Evolutionary conservation across 768 basidiomycete genomes (phyloP), one percentile per base, ranked within the genome.

Genomic region (Boletus sp.): DNA sequence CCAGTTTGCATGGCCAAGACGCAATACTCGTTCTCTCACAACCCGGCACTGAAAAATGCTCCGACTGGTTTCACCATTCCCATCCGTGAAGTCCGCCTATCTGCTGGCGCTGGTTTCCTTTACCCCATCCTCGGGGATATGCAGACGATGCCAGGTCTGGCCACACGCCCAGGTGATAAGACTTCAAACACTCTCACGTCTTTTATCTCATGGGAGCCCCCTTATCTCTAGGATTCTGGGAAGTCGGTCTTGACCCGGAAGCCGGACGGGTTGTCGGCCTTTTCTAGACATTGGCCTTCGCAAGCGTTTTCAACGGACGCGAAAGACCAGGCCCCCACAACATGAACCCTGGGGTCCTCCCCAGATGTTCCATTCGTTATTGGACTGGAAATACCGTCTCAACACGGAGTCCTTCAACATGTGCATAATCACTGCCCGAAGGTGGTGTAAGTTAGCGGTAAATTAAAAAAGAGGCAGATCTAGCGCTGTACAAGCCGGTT

Each of bases 71-170:
- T 99, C 77, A 94, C 85, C 9, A 77, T 98, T 55, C 94, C 95
- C 25, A 93, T 99, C 69, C 84, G 91, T 32, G 84, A 85, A 51
- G 90, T 98, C 43, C 79, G 90, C 44, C 75, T 96, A 21, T 90
- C 91, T 7, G 97, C 93, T 6, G 96, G 96, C 40, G 94, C 95
- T 53, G 92, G 92, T 25, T 98, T 98, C 85, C 74, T 98, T 59
- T 97, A 95, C 72, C 95, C 96, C 23, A 82, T 98, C 57, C 79
- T 90, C n/a, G 92, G 90, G 37, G 93, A 95, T 70, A 98, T 99
- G 91, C 89, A 92, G 70, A 98, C 94, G 52, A 96, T 99, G 93
- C 96, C 96, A 41, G 96, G 94, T 61, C 81, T 97, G 39, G 91
- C 87, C 25, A 97, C 93, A 55, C 85, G 93, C 56, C 93, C 93